Evolutionary conservation across 257 asterid genomes (phyloP).

Genomic region (Penstemon barbatus): DNA sequence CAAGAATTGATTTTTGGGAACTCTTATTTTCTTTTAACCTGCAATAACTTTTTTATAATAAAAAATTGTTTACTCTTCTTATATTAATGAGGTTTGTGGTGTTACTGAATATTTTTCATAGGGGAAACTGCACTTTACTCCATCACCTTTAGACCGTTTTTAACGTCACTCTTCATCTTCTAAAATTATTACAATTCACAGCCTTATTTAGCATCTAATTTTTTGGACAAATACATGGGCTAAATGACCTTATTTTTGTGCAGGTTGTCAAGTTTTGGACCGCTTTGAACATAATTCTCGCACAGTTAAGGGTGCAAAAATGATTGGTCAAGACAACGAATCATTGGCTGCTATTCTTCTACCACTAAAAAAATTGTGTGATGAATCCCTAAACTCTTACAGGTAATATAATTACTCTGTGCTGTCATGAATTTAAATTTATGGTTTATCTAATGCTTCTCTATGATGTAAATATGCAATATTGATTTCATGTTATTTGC

Average conservation of each 20-base stretch:
- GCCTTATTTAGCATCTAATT: background rate
- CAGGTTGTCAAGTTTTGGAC: conserved; percentile 88
- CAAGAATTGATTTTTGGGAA: background rate
- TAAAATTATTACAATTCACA: too few species aligned
- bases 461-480: conserved; percentile 4
- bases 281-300: conserved; percentile 83
- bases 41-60: background rate
- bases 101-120: background rate
- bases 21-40: background rate
- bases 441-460: conserved; percentile 15
- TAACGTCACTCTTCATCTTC: too few species aligned
- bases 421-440: background rate
- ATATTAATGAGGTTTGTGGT: background rate
- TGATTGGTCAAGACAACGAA: conserved; percentile 85
- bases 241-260: conserved; percentile 25
- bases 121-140: too few species aligned
- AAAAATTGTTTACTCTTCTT: background rate
- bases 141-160: too few species aligned
- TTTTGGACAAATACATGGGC: conserved; percentile 5
- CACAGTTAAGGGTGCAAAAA: conserved; percentile 80
- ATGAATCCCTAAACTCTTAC: conserved; percentile 51
- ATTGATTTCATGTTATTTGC: background rate
- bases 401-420: conserved; percentile 43
- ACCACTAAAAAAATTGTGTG: conserved; percentile 62
- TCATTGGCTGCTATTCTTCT: conserved; percentile 72